Evolutionary conservation across 179 eudicot species (phyloP).

Genomic region (Silene coronaria): DNA sequence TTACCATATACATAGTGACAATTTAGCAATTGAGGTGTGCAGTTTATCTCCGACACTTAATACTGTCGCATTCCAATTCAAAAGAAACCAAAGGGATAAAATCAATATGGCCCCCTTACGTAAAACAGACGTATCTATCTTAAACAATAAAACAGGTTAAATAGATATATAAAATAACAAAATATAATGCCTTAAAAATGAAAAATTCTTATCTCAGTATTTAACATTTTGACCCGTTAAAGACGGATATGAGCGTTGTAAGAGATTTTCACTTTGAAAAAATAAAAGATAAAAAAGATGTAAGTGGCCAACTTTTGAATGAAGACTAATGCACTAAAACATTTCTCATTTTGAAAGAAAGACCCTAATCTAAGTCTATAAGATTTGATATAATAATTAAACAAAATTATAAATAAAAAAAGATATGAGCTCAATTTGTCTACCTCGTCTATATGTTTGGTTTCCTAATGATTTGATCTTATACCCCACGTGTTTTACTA

Average conservation of each 20-base stretch:
- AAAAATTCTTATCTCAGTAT: too few species aligned
- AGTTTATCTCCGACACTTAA: constrained; percentile 1
- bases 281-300: background rate
- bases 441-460: background rate
- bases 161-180: too few species aligned
- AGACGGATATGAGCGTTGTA: too few species aligned
- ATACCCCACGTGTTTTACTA: too few species aligned
- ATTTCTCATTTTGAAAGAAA: background rate
- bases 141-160: too few species aligned
- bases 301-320: constrained; percentile 21
- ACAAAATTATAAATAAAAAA: background rate
- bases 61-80: constrained; percentile 15
- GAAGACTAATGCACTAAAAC: constrained; percentile 18
- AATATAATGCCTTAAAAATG: too few species aligned
- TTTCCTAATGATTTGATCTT: too few species aligned
- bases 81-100: constrained; percentile 6
- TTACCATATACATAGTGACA: constrained; percentile 23
- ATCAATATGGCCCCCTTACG: constrained; percentile 21
- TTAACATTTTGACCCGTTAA: too few species aligned
- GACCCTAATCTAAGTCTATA: background rate
- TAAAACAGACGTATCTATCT: background rate
- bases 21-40: constrained; percentile 14
- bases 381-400: background rate
- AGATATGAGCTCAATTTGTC: background rate
- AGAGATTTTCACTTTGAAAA: too few species aligned